Conservation (phyloP, 345 rosid species). For the Draba incana region DNA sequence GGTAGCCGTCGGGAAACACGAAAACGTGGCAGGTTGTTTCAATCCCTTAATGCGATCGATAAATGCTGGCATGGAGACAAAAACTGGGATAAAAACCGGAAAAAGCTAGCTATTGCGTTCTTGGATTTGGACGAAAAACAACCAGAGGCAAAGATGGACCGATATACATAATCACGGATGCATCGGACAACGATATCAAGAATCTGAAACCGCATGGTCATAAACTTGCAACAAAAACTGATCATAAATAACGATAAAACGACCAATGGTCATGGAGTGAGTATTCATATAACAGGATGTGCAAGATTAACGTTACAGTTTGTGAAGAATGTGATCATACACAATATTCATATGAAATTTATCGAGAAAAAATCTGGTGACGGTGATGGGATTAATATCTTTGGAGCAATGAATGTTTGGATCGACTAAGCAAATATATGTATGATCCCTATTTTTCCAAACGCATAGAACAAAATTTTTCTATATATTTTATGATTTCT, state of each 20-base stretch:
- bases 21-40: constrained; percentile 38
- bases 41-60: constrained; percentile 64
- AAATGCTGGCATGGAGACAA: constrained; percentile 63
- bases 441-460: too few relatives aligned
- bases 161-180: constrained; percentile 60
- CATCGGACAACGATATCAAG: constrained; percentile 51
- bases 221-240: constrained; percentile 68
- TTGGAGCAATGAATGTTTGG: constrained; percentile 62
- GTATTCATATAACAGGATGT: constrained; percentile 58
- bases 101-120: constrained; percentile 64
- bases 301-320: constrained; percentile 73
- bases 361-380: constrained; percentile 48
- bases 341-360: constrained; percentile 60
- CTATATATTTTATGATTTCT: too few relatives aligned
- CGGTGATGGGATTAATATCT: constrained; percentile 71
- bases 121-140: constrained; percentile 69
- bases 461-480: too few relatives aligned
- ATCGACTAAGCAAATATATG: constrained; percentile 38
- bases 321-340: constrained; percentile 69
- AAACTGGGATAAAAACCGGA: constrained; percentile 58
- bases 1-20: constrained; percentile 16
- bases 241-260: constrained; percentile 60
- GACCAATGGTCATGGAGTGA: constrained; percentile 72
- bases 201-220: constrained; percentile 69
- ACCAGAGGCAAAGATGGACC: constrained; percentile 64